phyloP scores from a whole-genome alignment of 371 early-diverging fungal species.

The Dichotomocladium elegans region DNA sequence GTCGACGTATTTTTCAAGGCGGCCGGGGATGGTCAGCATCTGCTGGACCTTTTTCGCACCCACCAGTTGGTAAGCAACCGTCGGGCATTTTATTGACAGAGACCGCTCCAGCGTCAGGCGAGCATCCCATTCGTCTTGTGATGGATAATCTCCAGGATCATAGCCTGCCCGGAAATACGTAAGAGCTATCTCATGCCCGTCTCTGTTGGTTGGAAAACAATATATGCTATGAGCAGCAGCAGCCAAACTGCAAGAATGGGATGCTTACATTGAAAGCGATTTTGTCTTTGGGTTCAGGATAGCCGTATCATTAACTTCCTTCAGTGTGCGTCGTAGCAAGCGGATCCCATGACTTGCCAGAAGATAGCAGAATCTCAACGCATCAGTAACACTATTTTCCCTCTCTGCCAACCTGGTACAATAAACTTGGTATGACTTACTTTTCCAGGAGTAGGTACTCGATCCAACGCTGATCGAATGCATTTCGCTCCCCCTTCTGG shows the following conservation, averaged over 20 bases:
- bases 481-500: constrained; percentile 92
- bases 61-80: constrained; percentile 87
- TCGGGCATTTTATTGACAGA: constrained; percentile 86
- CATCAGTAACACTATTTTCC: background rate
- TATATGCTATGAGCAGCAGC: background rate
- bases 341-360: constrained; percentile 62
- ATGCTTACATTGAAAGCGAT: constrained; percentile 55
- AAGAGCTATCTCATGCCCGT: constrained; percentile 77
- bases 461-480: constrained; percentile 92
- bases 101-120: constrained; percentile 81
- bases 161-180: constrained; percentile 93
- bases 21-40: constrained; percentile 76
- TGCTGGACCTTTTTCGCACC: constrained; percentile 97
- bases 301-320: constrained; percentile 59
- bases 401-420: background rate
- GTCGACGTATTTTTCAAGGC: constrained; percentile 73
- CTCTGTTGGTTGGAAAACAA: constrained; percentile 38
- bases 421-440: constrained; percentile 33
- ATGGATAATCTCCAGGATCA: constrained; percentile 84
- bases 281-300: constrained; percentile 51
- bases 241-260: background rate
- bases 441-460: constrained; percentile 77
- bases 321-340: constrained; percentile 63
- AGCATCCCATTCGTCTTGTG: constrained; percentile 80
- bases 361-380: background rate